These are phyloP conservation scores for Geranomyces variabilis DNA, from an alignment of 192 early-diverging fungal species.

Conservation along the genomic window DNA sequence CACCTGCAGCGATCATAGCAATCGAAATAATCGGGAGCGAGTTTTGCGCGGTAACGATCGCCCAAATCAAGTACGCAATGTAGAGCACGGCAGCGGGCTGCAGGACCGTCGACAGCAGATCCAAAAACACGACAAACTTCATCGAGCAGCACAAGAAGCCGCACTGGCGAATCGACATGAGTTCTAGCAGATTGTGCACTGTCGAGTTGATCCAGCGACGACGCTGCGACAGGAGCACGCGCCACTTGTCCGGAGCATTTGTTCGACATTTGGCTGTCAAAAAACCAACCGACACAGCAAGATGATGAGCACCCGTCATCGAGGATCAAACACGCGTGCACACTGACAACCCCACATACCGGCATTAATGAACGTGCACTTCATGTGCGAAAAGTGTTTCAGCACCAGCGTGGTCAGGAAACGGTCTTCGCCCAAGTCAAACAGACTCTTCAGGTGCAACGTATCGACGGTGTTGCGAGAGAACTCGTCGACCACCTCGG, in stretches of 20 bases:
- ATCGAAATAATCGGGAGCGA: constrained; percentile 72
- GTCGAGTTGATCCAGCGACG: constrained; percentile 97
- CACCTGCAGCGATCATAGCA: constrained; percentile 76
- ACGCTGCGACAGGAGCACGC: constrained; percentile 82
- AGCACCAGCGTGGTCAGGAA: constrained; percentile 94
- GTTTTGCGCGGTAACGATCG: constrained; percentile 55
- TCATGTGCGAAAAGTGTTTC: constrained; percentile 91
- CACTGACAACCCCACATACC: background rate
- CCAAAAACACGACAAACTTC: constrained; percentile 92
- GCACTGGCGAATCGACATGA: constrained; percentile 80
- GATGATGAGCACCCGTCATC: background rate
- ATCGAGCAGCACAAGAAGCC: constrained; percentile 93
- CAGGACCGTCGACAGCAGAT: constrained; percentile 90
- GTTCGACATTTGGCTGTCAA: constrained; percentile 74
- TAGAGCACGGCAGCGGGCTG: constrained; percentile 72
- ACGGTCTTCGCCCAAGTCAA: constrained; percentile 88
- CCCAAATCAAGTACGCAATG: constrained; percentile 69
- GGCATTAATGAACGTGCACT: constrained; percentile 76
- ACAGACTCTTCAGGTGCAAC: constrained; percentile 89
- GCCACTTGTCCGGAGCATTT: constrained; percentile 83
- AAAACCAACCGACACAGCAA: constrained; percentile 46
- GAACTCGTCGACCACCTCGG: constrained; percentile 77
- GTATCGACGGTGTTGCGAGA: constrained; percentile 85
- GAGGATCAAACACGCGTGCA: background rate
- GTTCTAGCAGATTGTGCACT: constrained; percentile 85